Evolutionary conservation across 768 basidiomycete genomes (phyloP).

Genomic region (Leccinum rimulosum): DNA sequence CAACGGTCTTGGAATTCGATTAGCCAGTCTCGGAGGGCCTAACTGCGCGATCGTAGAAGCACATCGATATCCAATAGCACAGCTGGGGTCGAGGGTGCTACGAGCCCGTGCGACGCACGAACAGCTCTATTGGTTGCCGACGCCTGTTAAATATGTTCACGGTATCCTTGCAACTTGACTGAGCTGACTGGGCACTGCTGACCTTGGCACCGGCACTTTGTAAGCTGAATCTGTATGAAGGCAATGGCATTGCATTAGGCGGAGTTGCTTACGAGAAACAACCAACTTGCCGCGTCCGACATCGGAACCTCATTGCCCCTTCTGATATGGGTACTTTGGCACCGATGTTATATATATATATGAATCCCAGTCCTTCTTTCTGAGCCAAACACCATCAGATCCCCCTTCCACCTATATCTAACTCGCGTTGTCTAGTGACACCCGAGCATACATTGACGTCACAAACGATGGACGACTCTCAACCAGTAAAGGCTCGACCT

Average conservation of each 20-base stretch:
- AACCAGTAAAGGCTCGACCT: slow-evolving; percentile 30
- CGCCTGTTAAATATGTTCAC: background rate
- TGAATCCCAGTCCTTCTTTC: background rate
- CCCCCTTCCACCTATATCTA: background rate
- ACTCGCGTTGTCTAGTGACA: background rate
- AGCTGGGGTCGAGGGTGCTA: background rate
- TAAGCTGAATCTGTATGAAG: background rate
- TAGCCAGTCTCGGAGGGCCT: background rate
- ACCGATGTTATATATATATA: background rate
- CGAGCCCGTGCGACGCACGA: background rate
- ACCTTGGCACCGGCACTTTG: background rate
- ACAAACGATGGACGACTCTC: slow-evolving; percentile 5
- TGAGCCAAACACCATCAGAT: background rate
- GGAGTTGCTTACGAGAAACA: background rate
- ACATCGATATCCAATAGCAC: background rate
- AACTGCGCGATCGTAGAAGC: background rate
- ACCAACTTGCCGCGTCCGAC: background rate
- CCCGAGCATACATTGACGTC: background rate
- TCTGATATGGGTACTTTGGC: background rate
- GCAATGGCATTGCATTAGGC: background rate
- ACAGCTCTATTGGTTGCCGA: background rate
- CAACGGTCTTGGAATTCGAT: background rate
- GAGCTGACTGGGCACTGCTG: background rate
- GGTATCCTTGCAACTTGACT: background rate
- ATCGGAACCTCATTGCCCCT: background rate